Evolutionary conservation across 805 yeast species (phyloP), one percentile per base, ranked within the genome.

Genomic region (Zygosaccharomyces pseudorouxii): DNA sequence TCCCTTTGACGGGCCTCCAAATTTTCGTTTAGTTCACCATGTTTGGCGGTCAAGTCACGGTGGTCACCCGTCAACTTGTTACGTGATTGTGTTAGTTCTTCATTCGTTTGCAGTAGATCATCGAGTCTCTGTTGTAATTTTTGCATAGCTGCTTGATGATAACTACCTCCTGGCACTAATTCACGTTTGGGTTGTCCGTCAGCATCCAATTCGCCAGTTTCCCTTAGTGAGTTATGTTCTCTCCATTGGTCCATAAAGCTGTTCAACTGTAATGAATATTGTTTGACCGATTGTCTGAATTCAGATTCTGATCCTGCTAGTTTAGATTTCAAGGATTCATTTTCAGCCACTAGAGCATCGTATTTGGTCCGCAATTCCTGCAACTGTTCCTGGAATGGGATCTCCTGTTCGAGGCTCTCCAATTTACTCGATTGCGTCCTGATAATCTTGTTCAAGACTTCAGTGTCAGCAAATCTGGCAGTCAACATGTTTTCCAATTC

Each of bases 71-170:
- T 53, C 3, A 79, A 63, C 12, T 64, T 57, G 20, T 64, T 63
- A 36, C 59, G 62, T 1, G 64, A 55, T 3, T 60, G 42, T 35
- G 71, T 72, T 28, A 71, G 69, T 18, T 68, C 71, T 53, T 78
- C 72, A 50, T 78, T 74, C 18, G 78, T 74, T 12, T 56, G 54
- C 52, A 82, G 57, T 48, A 83, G 66, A 20, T 79, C 79, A 51
- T 81, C 82, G 45, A 84, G 70, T 56, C 82, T 86, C 18, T 65
- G 56, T 48, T 80, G 85, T 46, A 84, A 65, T 51, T 71, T 71
- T 20, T 58, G 45, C 9, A 74, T 71, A 46, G 73, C 62, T 6
- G 44, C 52, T 36, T 59, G 54, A 42, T 61, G 65, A 38, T 55
- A 57, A n/a, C 18, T 33, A 27, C 22, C 22, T 23, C 20, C 40